Base-by-base conservation (phyloP, 1,284 basidiomycete species). In the Sphaerobolus stellatus region DNA sequence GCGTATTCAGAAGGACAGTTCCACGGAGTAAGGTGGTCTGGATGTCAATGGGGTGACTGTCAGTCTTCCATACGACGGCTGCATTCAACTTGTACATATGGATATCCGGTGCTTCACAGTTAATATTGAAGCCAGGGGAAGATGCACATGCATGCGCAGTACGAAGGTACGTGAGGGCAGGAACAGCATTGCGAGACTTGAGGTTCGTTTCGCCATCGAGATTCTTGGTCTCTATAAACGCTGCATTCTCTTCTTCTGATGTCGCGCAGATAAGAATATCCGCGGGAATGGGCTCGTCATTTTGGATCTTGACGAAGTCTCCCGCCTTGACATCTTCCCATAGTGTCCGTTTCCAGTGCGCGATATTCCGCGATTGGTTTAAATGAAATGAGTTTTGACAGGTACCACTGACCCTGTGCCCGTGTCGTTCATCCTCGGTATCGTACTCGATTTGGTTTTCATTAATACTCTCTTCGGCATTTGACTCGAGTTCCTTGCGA, bases 201-300 rank as follows among this genome's bases (percentile, higher is more conserved):
- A 99, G 84, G 68, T 98, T 99, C 48, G 96, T 99, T 76, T 99
- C 97, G 41, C 97, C 97, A 65, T 99, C 97, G 45, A 99, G 78
- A 66, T 98, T 99, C 81, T 99, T 99, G 38, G 97, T 99, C 79
- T 99, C 97, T 58, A 99, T 87, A 70, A 89, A 99, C 47, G 93
- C 93, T 9, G 96, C 90, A 68, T 98, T 94, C 70, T 98, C 97
- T 49, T 98, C 95, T 69, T 99, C 96, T 18, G 92, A 95, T 1
- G 97, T 98, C 1, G 95, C 78, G 71, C 94, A 98, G 59, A 99
- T 90, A 60, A 98, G 82, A 59, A 99, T 79, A 67, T 99, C 96
- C 1, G 95, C 96, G 1, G 97, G 96, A 48, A 99, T 80, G 5
- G 85, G 75, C 63, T 99, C 92, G 69, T 94, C 82, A 66, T 95